Percentiles rank a stretch among this genome's conserved stretches.
phyloP scores from a whole-genome alignment of 345 rosid genomes.

The Erucastrum elatum region DNA sequence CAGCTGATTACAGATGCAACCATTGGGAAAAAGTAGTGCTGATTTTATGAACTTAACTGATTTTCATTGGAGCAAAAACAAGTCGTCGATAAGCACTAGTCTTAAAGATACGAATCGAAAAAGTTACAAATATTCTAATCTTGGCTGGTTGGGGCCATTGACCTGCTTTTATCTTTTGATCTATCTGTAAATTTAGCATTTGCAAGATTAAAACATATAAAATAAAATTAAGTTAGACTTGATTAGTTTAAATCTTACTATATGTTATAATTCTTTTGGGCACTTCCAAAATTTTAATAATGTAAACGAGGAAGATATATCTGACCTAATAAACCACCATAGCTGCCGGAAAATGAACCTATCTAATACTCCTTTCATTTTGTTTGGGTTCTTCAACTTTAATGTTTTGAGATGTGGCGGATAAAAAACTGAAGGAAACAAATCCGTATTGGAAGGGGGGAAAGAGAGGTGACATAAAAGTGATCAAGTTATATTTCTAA shows the following conservation, averaged over 20 bases:
- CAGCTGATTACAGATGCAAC: background rate
- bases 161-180: background rate
- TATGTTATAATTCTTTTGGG: background rate
- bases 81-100: conserved; percentile 11
- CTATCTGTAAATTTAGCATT: background rate
- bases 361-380: background rate
- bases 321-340: background rate
- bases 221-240: too few relatives aligned
- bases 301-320: background rate
- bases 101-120: background rate
- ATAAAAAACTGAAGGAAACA: background rate
- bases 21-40: background rate
- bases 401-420: conserved; percentile 9
- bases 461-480: conserved; percentile 7
- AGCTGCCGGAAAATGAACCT: background rate
- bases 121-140: background rate
- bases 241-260: too few relatives aligned
- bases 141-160: background rate
- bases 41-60: background rate
- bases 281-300: background rate
- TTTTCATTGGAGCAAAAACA: background rate
- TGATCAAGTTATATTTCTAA: background rate
- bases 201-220: background rate
- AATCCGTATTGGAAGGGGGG: background rate
- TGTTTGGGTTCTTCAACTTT: background rate